phyloP scores from a whole-genome alignment of 257 asterid genomes.

The Coffea canephora region DNA sequence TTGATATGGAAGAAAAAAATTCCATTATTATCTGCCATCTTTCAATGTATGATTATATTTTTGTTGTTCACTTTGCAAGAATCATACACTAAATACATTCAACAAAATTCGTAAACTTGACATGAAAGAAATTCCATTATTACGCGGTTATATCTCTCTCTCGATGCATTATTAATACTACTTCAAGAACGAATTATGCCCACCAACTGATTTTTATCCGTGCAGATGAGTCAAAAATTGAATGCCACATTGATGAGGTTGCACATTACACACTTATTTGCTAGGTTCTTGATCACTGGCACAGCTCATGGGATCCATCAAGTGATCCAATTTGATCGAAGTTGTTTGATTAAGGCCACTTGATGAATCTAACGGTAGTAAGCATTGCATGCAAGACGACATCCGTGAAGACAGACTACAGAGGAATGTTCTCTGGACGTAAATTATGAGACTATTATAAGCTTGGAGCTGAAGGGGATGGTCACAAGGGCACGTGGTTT shows the following conservation, averaged over 20 bases:
- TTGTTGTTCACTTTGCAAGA: too few species aligned
- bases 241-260: neutral
- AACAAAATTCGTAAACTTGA: neutral
- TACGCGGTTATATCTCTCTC: too few species aligned
- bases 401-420: slow-evolving; percentile 16
- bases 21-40: too few species aligned
- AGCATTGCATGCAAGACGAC: neutral
- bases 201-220: neutral
- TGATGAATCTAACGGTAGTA: slow-evolving; percentile 28
- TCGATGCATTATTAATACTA: too few species aligned
- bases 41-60: too few species aligned
- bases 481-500: slow-evolving; percentile 86
- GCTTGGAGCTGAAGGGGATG: slow-evolving; percentile 21
- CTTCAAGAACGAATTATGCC: neutral
- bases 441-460: slow-evolving; percentile 25
- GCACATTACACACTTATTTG: neutral
- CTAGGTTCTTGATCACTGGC: neutral
- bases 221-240: neutral
- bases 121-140: neutral
- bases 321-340: neutral
- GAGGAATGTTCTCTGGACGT: slow-evolving; percentile 34
- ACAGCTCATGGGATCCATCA: neutral
- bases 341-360: neutral
- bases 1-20: too few species aligned
- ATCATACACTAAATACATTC: too few species aligned